Conservation (phyloP, 2,329 filamentous ascomycete species). For the Xylaria multiplex region DNA sequence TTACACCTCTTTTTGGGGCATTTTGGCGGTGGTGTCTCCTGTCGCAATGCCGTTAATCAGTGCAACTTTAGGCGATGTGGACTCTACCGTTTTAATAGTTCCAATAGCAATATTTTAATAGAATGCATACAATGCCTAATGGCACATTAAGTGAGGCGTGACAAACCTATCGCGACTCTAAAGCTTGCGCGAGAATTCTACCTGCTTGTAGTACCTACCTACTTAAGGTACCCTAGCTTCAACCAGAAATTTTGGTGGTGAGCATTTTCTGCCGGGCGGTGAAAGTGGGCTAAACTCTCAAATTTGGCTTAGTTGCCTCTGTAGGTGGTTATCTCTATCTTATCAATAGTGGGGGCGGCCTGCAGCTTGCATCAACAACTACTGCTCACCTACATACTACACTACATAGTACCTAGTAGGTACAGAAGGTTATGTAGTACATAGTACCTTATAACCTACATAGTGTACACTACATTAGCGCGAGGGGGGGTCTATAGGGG, state of each 20-base stretch:
- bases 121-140: no score
- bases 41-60: constrained; percentile 14
- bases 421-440: no score
- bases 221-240: constrained; percentile 11
- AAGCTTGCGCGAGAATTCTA: constrained; percentile 22
- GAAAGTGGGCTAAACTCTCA: constrained; percentile 34
- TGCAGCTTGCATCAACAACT: background rate
- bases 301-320: constrained; percentile 9
- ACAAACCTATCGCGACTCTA: constrained; percentile 11
- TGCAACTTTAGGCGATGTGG: background rate
- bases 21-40: constrained; percentile 33
- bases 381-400: no score
- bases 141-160: background rate
- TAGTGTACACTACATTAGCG: no score
- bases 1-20: constrained; percentile 48
- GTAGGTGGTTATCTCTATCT: background rate
- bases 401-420: no score
- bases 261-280: constrained; percentile 46
- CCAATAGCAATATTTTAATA: no score
- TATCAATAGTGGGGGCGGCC: constrained; percentile 4
- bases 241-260: constrained; percentile 45
- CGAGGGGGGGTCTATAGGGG: no score
- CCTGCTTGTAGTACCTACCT: background rate
- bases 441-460: no score
- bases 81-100: no score